A percentile compares a stretch with the other conserved stretches of the same genome.
Evolutionary conservation across 2,329 filamentous ascomycete species (phyloP).

Genomic region (Cercospora berteroae): DNA sequence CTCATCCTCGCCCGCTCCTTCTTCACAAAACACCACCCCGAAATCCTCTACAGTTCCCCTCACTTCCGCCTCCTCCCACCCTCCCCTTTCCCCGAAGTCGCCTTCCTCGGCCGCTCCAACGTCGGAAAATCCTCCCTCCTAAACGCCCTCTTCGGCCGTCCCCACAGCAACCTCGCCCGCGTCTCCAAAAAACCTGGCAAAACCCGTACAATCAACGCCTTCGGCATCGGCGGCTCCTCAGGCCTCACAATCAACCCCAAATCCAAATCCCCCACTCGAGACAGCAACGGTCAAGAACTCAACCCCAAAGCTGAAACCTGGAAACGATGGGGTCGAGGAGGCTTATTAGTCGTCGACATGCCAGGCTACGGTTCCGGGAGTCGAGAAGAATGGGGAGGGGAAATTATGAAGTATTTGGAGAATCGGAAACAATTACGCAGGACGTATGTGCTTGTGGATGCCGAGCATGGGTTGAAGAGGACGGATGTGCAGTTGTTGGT

Average conservation of each 20-base stretch:
- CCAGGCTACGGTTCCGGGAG: slow-evolving; percentile 68
- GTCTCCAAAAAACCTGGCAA: slow-evolving; percentile 60
- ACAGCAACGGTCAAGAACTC: slow-evolving; percentile 35
- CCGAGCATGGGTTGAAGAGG: slow-evolving; percentile 62
- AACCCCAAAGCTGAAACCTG: slow-evolving; percentile 38
- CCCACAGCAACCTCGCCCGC: slow-evolving; percentile 47
- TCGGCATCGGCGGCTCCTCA: slow-evolving; percentile 52
- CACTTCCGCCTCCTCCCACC: slow-evolving; percentile 60
- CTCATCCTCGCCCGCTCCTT: slow-evolving; percentile 44
- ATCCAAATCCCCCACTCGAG: slow-evolving; percentile 9
- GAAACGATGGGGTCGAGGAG: slow-evolving; percentile 37
- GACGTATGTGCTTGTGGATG: slow-evolving; percentile 64
- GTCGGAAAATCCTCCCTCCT: slow-evolving; percentile 67
- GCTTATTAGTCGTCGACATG: slow-evolving; percentile 65
- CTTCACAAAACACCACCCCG: slow-evolving; percentile 50
- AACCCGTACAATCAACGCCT: slow-evolving; percentile 66
- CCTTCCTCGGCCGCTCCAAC: slow-evolving; percentile 68
- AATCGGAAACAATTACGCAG: slow-evolving; percentile 61
- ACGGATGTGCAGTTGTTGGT: slow-evolving; percentile 58
- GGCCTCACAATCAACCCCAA: slow-evolving; percentile 19
- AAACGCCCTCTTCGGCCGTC: slow-evolving; percentile 59
- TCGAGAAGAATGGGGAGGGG: slow-evolving; percentile 60
- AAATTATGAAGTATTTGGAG: slow-evolving; percentile 67
- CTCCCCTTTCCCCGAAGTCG: slow-evolving; percentile 58
- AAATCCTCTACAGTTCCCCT: slow-evolving; percentile 59